These are phyloP conservation scores for Cyberlindnera euphorbiiphila DNA, from an alignment of 805 yeast species.

Conservation along the genomic window DNA sequence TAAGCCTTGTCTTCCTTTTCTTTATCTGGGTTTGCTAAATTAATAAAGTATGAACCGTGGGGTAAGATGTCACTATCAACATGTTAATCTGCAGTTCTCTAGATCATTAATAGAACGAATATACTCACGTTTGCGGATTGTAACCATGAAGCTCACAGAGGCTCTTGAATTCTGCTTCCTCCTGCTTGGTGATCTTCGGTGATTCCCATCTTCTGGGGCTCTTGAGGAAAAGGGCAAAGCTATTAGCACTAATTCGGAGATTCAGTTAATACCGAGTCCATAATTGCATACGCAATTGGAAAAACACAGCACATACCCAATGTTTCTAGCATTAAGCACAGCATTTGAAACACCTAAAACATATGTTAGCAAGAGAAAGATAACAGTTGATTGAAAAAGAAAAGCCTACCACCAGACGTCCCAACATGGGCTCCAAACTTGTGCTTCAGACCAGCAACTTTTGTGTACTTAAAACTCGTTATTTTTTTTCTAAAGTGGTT, in stretches of 20 bases:
- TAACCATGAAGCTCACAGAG: constrained; percentile 62
- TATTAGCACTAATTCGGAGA: constrained; percentile 49
- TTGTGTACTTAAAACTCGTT: constrained; percentile 32
- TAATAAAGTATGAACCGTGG: constrained; percentile 92
- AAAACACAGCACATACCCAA: constrained; percentile 35
- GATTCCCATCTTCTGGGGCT: constrained; percentile 91
- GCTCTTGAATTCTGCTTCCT: constrained; percentile 59
- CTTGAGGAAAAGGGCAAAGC: constrained; percentile 88
- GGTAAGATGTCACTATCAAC: constrained; percentile 65
- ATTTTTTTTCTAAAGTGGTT: constrained; percentile 17
- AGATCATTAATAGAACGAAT: not conserved
- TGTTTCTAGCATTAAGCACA: constrained; percentile 50
- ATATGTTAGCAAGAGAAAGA: not conserved
- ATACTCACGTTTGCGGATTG: constrained; percentile 52
- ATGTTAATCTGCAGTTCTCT: constrained; percentile 1
- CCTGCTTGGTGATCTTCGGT: constrained; percentile 66
- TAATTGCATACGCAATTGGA: too few relatives aligned
- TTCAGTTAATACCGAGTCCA: constrained; percentile 7
- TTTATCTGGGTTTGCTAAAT: constrained; percentile 83
- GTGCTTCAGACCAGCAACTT: constrained; percentile 41
- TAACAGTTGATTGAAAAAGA: too few relatives aligned
- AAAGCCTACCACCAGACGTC: constrained; percentile 70
- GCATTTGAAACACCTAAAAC: constrained; percentile 55
- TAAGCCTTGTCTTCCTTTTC: constrained; percentile 76
- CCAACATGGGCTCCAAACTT: constrained; percentile 91